phyloP scores from a whole-genome alignment of 1,139 yeast species.

The Pichia sp. region DNA sequence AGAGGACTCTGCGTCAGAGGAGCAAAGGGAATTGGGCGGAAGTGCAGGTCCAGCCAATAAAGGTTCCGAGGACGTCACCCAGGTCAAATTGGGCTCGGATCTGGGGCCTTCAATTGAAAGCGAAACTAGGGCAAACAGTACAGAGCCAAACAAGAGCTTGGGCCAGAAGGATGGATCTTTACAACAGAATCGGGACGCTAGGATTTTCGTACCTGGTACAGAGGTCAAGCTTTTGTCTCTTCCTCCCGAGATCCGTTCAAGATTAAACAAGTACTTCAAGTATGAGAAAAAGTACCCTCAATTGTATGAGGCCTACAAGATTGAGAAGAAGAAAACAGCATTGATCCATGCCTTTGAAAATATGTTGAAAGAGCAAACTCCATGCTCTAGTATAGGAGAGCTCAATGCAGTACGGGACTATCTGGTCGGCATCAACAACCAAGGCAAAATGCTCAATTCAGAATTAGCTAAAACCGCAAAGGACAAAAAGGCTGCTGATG shows the following conservation, averaged over 20 bases:
- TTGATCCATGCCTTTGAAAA: slow-evolving; percentile 62
- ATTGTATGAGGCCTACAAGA: slow-evolving; percentile 75
- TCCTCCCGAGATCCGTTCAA: slow-evolving; percentile 39
- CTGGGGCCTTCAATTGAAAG: background rate
- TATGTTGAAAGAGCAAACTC: slow-evolving; percentile 74
- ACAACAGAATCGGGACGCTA: background rate
- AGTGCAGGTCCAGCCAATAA: background rate
- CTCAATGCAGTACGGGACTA: slow-evolving; percentile 66
- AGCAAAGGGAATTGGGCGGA: too few species aligned
- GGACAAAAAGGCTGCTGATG: slow-evolving; percentile 23
- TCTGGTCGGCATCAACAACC: slow-evolving; percentile 57
- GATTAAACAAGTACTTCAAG: slow-evolving; percentile 72
- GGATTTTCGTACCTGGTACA: slow-evolving; percentile 29
- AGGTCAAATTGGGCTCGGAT: background rate
- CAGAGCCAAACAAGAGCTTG: background rate
- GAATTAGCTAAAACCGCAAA: slow-evolving; percentile 35
- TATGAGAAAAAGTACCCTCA: slow-evolving; percentile 88
- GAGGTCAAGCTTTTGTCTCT: slow-evolving; percentile 38
- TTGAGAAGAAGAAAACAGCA: slow-evolving; percentile 66
- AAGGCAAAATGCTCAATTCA: slow-evolving; percentile 52
- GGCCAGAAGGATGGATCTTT: too few species aligned
- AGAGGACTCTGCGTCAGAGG: background rate
- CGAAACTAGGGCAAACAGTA: background rate
- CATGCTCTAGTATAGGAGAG: slow-evolving; percentile 70
- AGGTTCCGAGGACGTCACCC: background rate